Evolutionary conservation across 2,329 filamentous ascomycete genomes (phyloP), one percentile per base, ranked within the genome.

Genomic region (Fusarium lyarnte): DNA sequence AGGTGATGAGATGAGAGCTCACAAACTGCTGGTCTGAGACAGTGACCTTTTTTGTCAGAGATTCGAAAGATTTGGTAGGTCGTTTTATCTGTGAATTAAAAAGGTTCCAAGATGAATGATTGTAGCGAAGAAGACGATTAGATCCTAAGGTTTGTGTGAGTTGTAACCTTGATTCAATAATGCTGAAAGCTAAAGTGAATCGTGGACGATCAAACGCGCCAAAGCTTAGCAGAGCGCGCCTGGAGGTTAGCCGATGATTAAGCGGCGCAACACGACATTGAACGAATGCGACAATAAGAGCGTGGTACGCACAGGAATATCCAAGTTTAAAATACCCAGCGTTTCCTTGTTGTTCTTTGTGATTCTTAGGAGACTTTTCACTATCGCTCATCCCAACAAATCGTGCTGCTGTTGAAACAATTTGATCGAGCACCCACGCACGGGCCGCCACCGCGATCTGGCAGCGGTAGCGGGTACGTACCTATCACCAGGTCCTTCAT

Each of bases 211-310:
- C 51, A 70, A 63, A 63, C 72, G 74, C 72, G 70, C 69, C 59
- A 29, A 41, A 43, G 52, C 61, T 46, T 41, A 57, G 29, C 29
- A 45, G 27, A 51, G 25, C 58, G 61, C 61, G 54, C 43, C 12
- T 6, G 7, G 2, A 21, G 31, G 53, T 77, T 77, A 77, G 51
- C 75, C 76, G 76, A 69, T 3, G 57, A 74, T 76, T 77, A 77
- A 74, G 72, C 76, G 76, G 19, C 16, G 10, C 19, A 36, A 33
- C 14, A 36, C 25, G 7, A 10, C 9, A 19, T 31, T 16, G 27
- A 29, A 19, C 19, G 25, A 4, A 27, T 7, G 4, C 23, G 8
- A 23, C 45, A 45, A 38, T 42, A 39, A 36, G 43, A 29, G 29
- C 13, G 16, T 38, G 9, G 5, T 33, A n/a, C 31, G 14, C 4